Evolutionary conservation across 306 rosid species (phyloP), one percentile per base, ranked within the genome.

Genomic region (Mimosa bimucronata): DNA sequence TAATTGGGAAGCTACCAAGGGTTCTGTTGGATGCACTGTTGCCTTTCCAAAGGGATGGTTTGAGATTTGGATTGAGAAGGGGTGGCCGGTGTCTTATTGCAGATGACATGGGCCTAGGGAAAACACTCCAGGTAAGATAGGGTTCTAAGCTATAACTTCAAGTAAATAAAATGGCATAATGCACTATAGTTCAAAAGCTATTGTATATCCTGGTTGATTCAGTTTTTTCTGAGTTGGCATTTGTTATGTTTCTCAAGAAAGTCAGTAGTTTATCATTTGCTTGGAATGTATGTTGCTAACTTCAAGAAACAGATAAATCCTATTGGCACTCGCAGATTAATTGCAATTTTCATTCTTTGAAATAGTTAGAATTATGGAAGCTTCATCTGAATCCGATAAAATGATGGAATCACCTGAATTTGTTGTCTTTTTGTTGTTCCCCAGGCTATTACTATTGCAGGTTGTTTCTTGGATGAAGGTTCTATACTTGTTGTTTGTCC

Each of bases 91-190:
- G 97, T 87, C 97, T 95, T 61, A 95, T 95, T 77, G 98, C 97
- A 0, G 98, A 95, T 60, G 98, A 95, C 38, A 95, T 95, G 98
- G 98, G 98, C 50, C 97, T 95, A 21, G 98, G 98, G 41, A 95
- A 95, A 77, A 95, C 98, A 30, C 89, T 95, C 13, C 98, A 95
- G 97, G 98, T 95, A 44, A 41, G 57, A n/a, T 28, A 13, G 37
- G 44, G 66, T 74, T 77, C 80, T 67, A 23, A 72, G 37, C 55
- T 65, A 37, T 53, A 66, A 34, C 69, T 58, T 38, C 25, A 21
- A 21, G 78, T 34, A 34, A 58, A 75, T 75, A 46, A 61, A 30
- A n/a, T 72, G 55, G 12, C 42, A 2, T 62, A 46, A 58, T 19
- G 9, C 14, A 34, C 13, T 52, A 10, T 37, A 52, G 57, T 29